These are phyloP conservation scores for Passiflora organensis DNA, from an alignment of 345 rosid genomes.

Conservation along the genomic window DNA sequence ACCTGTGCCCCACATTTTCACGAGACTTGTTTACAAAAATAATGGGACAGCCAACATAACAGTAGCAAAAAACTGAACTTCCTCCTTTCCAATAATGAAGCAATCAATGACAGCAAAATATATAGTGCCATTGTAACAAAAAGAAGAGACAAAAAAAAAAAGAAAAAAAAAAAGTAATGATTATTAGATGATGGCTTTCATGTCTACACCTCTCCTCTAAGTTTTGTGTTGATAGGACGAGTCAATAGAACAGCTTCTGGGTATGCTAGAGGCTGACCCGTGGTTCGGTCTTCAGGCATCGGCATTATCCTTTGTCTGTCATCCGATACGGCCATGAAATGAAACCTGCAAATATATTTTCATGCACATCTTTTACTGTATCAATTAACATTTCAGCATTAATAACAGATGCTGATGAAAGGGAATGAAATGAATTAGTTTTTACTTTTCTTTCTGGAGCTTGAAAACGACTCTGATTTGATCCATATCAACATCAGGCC, in stretches of 20 bases:
- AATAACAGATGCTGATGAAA: too few relatives aligned
- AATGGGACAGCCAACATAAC: not conserved
- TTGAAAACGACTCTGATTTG: constrained; percentile 82
- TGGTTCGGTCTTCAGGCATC: constrained; percentile 32
- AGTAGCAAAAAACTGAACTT: too few relatives aligned
- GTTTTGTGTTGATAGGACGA: constrained; percentile 44
- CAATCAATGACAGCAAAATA: not conserved
- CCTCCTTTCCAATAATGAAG: not conserved
- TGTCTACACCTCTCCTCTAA: constrained; percentile 71
- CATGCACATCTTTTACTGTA: not conserved
- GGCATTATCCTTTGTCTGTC: constrained; percentile 42
- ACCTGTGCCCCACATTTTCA: constrained; percentile 37
- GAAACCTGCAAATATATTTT: constrained; percentile 18
- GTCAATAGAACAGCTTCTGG: constrained; percentile 88
- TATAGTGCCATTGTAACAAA: too few relatives aligned
- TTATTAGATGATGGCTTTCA: not conserved
- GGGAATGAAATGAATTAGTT: not conserved
- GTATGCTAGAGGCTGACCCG: constrained; percentile 47
- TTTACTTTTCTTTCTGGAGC: constrained; percentile 53
- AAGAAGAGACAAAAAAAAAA: too few relatives aligned
- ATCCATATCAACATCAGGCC: constrained; percentile 84
- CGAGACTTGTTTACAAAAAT: not conserved
- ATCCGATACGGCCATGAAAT: constrained; percentile 41
- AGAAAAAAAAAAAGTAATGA: not conserved
- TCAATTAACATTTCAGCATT: not conserved